Base-by-base conservation (phyloP, 2,329 filamentous ascomycete species). In the Clonostachys solani region DNA sequence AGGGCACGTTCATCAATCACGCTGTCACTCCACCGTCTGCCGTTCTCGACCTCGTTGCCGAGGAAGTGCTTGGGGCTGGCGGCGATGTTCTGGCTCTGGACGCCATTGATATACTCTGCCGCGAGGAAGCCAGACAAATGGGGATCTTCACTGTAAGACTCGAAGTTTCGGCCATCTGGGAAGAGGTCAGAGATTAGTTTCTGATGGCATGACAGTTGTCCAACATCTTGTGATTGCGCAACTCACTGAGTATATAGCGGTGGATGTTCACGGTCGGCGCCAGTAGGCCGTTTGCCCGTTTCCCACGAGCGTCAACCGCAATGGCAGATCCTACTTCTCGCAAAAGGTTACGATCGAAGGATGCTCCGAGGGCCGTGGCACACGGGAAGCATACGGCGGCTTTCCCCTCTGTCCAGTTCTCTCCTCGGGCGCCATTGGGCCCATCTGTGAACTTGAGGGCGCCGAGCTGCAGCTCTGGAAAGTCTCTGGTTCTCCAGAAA, bases 111-210 rank as follows among this genome's bases (percentile, higher is more conserved):
- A 52, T 88, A 88, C 50, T 86, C 78, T 1, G 85, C 80, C 13
- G 86, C 85, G 50, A 91, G 69, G 51, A 84, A 86, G 34, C 87
- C 87, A 0, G 87, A 88, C 6, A 94, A 73, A 10, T 85, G 77
- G 1, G 89, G 88, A 54, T 94, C 89, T 62, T 94, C 89, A 15
- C 15, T 15, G 36, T 15, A 38, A 15, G 60, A 62, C 51, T 71
- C 67, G 49, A 69, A 69, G 37, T 67, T 66, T 44, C 67, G 58
- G 41, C 66, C 67, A 29, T 9, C 23, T 29, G 8, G 23, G 1
- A 9, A 29, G 23, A 29, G 7, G 8, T 29, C 23, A 9, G 8
- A 29, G 8, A 3, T 9, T 9, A 29, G 23, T 9, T 29, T 29
- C 23, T 29, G 8, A 29, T 29, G 8, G 23, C 23, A 29, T 29